Percentiles rank a stretch among this genome's conserved stretches.
Evolutionary conservation across 371 early-diverging fungal genomes (phyloP).

Genomic region (Actinomortierella ambigua): DNA sequence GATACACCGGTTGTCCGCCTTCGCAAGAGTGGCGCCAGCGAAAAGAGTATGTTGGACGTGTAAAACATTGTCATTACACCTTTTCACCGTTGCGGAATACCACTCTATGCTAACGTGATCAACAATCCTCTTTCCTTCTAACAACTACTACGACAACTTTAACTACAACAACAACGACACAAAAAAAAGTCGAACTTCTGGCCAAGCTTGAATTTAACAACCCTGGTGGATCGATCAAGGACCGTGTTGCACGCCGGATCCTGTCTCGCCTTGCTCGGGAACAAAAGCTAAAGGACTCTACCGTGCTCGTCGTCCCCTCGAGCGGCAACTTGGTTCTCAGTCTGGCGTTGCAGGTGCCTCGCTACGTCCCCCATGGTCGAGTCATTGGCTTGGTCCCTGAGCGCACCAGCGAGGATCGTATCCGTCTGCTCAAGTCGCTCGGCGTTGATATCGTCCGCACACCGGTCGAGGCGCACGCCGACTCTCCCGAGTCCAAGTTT

Average conservation of each 20-base stretch:
- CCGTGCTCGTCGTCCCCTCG: slow-evolving; percentile 73
- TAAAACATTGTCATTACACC: background rate
- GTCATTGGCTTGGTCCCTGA: slow-evolving; percentile 75
- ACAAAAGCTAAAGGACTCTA: slow-evolving; percentile 32
- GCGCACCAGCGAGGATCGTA: slow-evolving; percentile 73
- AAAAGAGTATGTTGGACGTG: background rate
- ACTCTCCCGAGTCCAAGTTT: slow-evolving; percentile 73
- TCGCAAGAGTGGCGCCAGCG: slow-evolving; percentile 11
- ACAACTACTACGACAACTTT: too few relatives aligned
- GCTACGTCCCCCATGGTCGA: slow-evolving; percentile 53
- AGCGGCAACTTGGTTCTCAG: slow-evolving; percentile 71
- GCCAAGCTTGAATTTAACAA: slow-evolving; percentile 80
- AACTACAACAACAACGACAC: too few relatives aligned
- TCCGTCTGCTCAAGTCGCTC: slow-evolving; percentile 71
- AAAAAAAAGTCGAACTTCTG: slow-evolving; percentile 62
- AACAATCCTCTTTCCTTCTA: background rate
- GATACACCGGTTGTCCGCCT: slow-evolving; percentile 48
- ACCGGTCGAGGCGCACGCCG: slow-evolving; percentile 73
- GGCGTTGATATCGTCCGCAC: slow-evolving; percentile 82
- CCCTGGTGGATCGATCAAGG: slow-evolving; percentile 77
- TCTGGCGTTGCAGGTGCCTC: slow-evolving; percentile 48
- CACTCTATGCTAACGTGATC: background rate
- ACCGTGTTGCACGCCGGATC: slow-evolving; percentile 71
- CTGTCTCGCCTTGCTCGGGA: slow-evolving; percentile 39
- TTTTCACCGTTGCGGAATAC: background rate